Evolutionary conservation across 2,329 filamentous ascomycete species (phyloP), one percentile per base, ranked within the genome.

Genomic region (Grosmannia penicillata): DNA sequence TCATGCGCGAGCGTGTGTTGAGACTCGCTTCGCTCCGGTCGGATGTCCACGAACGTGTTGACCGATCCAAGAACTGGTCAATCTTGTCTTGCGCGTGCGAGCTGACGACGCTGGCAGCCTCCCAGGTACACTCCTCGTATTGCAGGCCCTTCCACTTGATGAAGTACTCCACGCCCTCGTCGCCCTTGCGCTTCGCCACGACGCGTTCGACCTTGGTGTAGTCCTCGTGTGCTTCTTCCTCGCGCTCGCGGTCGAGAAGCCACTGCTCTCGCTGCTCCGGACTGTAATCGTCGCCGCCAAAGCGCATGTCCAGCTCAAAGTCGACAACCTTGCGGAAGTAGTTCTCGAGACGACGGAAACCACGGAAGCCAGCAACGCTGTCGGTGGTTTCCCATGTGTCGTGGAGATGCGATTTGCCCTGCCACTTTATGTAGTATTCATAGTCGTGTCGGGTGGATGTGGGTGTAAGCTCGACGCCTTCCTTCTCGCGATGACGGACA

Each of bases 51-150:
- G 82, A 78, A 38, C 84, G 80, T 17, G 80, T 78, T 32, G 80
- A 76, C 38, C 91, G 82, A 53, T 95, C 82, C 40, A 94, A 65
- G 56, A 82, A 96, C 51, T 85, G 80, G 54, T 96, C 89, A 50
- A 98, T 89, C 61, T 93, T 84, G 51, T 76, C 74, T 56, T 95
- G 86, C 34, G 87, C 85, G 38, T 84, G 74, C 24, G 75, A 64
- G 53, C 77, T 82, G 49, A 96, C 74, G 6, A 43, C 11, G 8
- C 74, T 68, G 28, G 78, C 82, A 29, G 66, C 61, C 56, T 98
- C 91, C 93, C 93, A 98, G 2, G 93, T 98, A 59, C 83, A 94
- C 45, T 79, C 78, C 50, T 96, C 87, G 54, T 98, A 98, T 37
- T 80, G 83, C 37, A 96, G 71, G 10, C 84, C 83, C 59, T 91